Conservation (phyloP, 2,329 filamentous ascomycete species). For the Calonectria hongkongensis region DNA sequence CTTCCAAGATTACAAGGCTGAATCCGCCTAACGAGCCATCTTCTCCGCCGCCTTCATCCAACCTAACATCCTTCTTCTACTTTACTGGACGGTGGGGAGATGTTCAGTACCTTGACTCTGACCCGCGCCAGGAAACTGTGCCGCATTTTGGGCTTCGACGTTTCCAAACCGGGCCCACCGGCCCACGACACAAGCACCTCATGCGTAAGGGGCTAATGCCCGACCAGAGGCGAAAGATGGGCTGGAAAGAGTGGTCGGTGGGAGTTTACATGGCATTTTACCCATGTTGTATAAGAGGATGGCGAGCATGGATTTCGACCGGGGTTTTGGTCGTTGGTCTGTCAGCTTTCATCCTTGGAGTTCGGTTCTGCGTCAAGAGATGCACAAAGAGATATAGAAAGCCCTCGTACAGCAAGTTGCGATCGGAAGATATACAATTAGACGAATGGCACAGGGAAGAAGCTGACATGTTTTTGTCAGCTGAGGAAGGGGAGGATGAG, state of each 20-base stretch:
- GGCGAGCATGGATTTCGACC: slow-evolving; percentile 57
- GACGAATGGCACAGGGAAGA: slow-evolving; percentile 61
- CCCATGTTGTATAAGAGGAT: slow-evolving; percentile 59
- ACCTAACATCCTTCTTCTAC: slow-evolving; percentile 60
- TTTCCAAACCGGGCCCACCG: slow-evolving; percentile 57
- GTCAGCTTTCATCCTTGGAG: slow-evolving; percentile 33
- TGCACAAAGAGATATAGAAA: slow-evolving; percentile 34
- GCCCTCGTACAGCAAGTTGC: slow-evolving; percentile 48
- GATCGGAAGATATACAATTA: slow-evolving; percentile 51
- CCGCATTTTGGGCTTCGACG: slow-evolving; percentile 59
- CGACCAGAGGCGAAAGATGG: slow-evolving; percentile 47
- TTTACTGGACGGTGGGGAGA: slow-evolving; percentile 60
- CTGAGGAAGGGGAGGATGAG: slow-evolving; percentile 37
- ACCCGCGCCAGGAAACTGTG: slow-evolving; percentile 58
- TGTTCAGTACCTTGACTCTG: slow-evolving; percentile 53
- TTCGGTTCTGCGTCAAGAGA: slow-evolving; percentile 38
- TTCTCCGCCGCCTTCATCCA: slow-evolving; percentile 41
- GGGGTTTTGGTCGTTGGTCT: slow-evolving; percentile 42
- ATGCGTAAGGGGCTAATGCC: slow-evolving; percentile 58
- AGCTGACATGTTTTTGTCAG: slow-evolving; percentile 44
- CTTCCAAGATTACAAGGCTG: slow-evolving; percentile 48
- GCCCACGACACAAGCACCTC: slow-evolving; percentile 58
- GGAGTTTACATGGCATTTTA: slow-evolving; percentile 56
- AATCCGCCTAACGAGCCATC: slow-evolving; percentile 40
- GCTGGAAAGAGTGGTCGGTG: slow-evolving; percentile 56